Percentiles rank a stretch among this genome's conserved stretches.
Evolutionary conservation across 2,329 filamentous ascomycete species (phyloP).

Genomic region (Cryphonectria radicalis): DNA sequence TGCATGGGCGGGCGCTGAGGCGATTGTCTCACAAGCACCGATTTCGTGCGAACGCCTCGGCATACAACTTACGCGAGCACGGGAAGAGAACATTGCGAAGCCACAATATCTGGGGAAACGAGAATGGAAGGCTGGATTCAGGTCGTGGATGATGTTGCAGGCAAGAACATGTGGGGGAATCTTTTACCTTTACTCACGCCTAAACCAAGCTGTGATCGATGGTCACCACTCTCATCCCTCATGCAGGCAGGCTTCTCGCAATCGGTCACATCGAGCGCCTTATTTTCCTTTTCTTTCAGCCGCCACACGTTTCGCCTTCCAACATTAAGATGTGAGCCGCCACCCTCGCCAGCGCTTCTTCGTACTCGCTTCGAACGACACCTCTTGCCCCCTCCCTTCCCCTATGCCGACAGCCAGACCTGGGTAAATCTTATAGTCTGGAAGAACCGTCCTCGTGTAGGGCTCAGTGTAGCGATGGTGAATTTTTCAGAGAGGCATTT

Average conservation of each 20-base stretch:
- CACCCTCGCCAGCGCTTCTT: slow-evolving; percentile 37
- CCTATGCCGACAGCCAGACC: slow-evolving; percentile 45
- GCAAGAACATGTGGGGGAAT: slow-evolving; percentile 5
- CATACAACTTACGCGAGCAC: not conserved
- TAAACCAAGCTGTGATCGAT: slow-evolving; percentile 39
- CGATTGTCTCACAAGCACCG: slow-evolving; percentile 8
- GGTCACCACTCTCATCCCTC: slow-evolving; percentile 38
- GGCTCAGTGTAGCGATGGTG: slow-evolving; percentile 40
- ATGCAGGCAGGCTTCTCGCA: slow-evolving; percentile 35
- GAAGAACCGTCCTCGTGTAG: slow-evolving; percentile 38
- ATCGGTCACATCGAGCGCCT: slow-evolving; percentile 42
- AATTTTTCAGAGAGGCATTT: slow-evolving; percentile 38
- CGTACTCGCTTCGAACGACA: slow-evolving; percentile 38
- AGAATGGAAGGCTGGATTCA: not conserved
- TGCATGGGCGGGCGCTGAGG: slow-evolving; percentile 4
- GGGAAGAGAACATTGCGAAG: not conserved
- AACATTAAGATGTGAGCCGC: slow-evolving; percentile 38
- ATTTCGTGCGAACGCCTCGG: slow-evolving; percentile 9
- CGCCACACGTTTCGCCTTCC: slow-evolving; percentile 35
- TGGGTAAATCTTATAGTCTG: slow-evolving; percentile 41
- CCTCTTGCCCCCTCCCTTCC: slow-evolving; percentile 26
- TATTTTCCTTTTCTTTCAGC: slow-evolving; percentile 24
- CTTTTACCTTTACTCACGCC: slow-evolving; percentile 37
- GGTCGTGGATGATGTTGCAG: not conserved
- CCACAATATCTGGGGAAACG: not conserved